Percentiles rank a stretch among this genome's conserved stretches.
These are phyloP conservation scores for Aspergillus homomorphus DNA, from an alignment of 495 filamentous ascomycete species.

Conservation along the genomic window DNA sequence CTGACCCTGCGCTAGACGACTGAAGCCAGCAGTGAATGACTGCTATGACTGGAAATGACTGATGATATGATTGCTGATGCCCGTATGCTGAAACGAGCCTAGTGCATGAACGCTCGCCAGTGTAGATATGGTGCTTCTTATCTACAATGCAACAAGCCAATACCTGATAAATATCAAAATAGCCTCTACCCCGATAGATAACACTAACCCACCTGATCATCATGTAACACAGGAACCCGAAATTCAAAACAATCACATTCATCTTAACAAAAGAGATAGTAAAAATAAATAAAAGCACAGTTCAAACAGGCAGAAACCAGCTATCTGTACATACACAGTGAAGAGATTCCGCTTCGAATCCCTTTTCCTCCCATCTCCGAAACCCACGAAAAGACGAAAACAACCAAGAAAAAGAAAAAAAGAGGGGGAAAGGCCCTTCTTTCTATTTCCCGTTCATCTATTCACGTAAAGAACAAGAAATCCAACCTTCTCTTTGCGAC, in stretches of 20 bases:
- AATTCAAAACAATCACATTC: constrained; percentile 19
- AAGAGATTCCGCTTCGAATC: constrained; percentile 7
- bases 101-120: too few species aligned
- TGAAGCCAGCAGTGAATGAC: too few species aligned
- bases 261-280: constrained; percentile 33
- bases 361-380: constrained; percentile 12
- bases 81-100: too few species aligned
- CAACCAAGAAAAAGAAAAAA: constrained; percentile 15
- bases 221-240: not conserved
- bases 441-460: not conserved
- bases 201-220: not conserved
- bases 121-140: too few species aligned
- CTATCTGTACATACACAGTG: constrained; percentile 51
- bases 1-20: too few species aligned
- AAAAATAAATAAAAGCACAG: constrained; percentile 35
- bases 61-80: too few species aligned
- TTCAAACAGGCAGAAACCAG: constrained; percentile 45
- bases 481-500: not conserved
- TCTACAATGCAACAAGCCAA: too few species aligned
- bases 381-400: constrained; percentile 16
- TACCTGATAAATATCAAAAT: too few species aligned
- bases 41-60: too few species aligned
- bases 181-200: not conserved
- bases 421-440: not conserved
- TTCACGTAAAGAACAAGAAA: not conserved